These are phyloP conservation scores for Atalantia buxifolia DNA, from an alignment of 345 rosid species.

Conservation along the genomic window DNA sequence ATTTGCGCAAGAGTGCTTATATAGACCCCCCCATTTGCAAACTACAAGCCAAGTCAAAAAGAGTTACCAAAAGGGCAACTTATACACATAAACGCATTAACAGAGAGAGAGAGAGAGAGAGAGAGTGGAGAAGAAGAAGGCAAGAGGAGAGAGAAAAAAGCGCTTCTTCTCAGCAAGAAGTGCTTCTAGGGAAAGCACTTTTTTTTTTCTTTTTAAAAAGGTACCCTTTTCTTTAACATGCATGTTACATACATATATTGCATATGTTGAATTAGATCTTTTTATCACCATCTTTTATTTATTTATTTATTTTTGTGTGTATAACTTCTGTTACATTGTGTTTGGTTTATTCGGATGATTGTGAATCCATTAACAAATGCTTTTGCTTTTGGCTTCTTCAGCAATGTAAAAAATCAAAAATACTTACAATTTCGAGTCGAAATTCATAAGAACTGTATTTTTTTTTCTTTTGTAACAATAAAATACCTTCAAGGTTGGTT, in stretches of 20 bases:
- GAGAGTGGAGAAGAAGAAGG: neutral
- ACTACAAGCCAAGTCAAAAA: neutral
- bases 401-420: too few species aligned
- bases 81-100: too few species aligned
- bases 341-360: neutral
- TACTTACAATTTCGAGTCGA: neutral
- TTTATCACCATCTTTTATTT: neutral
- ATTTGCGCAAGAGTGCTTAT: neutral
- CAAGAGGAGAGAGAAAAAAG: neutral
- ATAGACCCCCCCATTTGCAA: neutral
- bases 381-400: neutral
- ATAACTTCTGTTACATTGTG: neutral
- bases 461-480: too few species aligned
- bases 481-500: neutral
- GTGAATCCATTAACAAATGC: neutral
- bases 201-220: neutral
- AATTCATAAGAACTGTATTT: neutral
- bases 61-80: too few species aligned
- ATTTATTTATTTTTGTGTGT: neutral
- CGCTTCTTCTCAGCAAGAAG: too few species aligned
- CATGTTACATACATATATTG: neutral
- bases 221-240: neutral
- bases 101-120: neutral
- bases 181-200: too few species aligned
- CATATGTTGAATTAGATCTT: neutral